Percentiles rank a stretch among this genome's conserved stretches.
Evolutionary conservation across 169 alveolate species (phyloP).

Genomic region (Besnoitia besnoiti): DNA sequence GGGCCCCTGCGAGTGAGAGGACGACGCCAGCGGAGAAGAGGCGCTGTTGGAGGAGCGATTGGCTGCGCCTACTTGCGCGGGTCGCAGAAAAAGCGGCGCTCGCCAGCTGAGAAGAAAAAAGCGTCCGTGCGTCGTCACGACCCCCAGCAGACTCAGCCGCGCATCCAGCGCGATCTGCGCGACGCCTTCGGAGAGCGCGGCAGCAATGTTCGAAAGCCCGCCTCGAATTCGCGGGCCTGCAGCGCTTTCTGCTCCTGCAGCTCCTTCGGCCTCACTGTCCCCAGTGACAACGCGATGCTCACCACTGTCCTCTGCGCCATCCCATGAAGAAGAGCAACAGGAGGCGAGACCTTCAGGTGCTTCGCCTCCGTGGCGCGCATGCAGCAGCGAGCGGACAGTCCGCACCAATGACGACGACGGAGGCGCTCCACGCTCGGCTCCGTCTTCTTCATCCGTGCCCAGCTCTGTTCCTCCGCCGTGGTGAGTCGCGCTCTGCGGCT

Average conservation of each 20-base stretch:
- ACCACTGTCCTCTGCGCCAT: no score
- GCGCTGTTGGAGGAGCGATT: neutral
- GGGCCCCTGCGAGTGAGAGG: neutral
- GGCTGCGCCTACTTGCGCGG: neutral
- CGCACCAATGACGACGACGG: neutral
- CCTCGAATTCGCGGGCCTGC: no score
- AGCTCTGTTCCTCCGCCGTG: neutral
- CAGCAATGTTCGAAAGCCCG: no score
- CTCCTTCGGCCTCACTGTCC: no score
- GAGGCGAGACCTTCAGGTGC: neutral
- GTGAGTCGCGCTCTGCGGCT: no score
- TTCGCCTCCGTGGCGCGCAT: neutral
- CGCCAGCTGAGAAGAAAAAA: slow-evolving; percentile 57
- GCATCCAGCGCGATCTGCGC: slow-evolving; percentile 48
- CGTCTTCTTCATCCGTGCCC: neutral
- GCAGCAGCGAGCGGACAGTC: neutral
- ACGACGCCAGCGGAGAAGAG: neutral
- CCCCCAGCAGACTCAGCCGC: slow-evolving; percentile 50
- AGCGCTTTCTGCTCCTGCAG: no score
- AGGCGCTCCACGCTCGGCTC: neutral
- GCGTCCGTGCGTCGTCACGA: slow-evolving; percentile 58
- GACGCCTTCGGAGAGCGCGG: slow-evolving; percentile 36
- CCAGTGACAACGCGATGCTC: no score
- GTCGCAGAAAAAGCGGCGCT: slow-evolving; percentile 14
- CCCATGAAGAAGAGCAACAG: neutral